These are phyloP conservation scores for Hansenula lynferdii DNA, from an alignment of 1,139 yeast species.

Conservation along the genomic window DNA sequence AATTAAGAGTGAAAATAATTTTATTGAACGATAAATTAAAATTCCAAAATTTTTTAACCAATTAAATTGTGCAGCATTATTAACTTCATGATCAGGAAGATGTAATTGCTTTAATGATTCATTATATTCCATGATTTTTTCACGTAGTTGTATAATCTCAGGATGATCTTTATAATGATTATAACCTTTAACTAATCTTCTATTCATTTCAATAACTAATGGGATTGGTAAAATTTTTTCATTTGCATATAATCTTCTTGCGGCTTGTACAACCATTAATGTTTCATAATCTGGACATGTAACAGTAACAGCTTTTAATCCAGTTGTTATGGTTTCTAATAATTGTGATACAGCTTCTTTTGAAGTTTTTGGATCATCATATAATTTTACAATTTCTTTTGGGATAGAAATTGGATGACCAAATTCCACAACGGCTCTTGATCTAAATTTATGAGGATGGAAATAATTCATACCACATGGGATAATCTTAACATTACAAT, in stretches of 20 bases:
- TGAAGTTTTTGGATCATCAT: slow-evolving; percentile 58
- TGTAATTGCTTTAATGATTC: slow-evolving; percentile 60
- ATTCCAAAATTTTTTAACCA: slow-evolving; percentile 38
- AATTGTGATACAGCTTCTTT: slow-evolving; percentile 70
- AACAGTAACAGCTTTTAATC: slow-evolving; percentile 84
- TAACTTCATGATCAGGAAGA: slow-evolving; percentile 89
- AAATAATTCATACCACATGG: slow-evolving; percentile 98
- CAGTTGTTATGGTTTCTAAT: slow-evolving; percentile 65
- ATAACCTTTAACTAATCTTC: slow-evolving; percentile 80
- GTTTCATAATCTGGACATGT: slow-evolving; percentile 92
- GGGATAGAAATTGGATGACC: slow-evolving; percentile 83
- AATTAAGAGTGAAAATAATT: slow-evolving; percentile 47
- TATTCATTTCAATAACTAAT: slow-evolving; percentile 81
- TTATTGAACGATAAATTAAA: slow-evolving; percentile 49
- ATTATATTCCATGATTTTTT: slow-evolving; percentile 66
- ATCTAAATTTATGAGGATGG: slow-evolving; percentile 91
- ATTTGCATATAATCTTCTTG: slow-evolving; percentile 83
- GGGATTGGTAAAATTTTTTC: slow-evolving; percentile 74
- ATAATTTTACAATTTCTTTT: slow-evolving; percentile 57
- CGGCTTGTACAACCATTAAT: slow-evolving; percentile 88
- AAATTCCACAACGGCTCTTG: slow-evolving; percentile 92
- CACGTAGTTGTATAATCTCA: slow-evolving; percentile 52
- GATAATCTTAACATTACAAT: slow-evolving; percentile 74
- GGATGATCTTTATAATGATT: slow-evolving; percentile 70
- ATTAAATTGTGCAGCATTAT: slow-evolving; percentile 38